Conservation (phyloP, 2,329 filamentous ascomycete genomes). For the Mycosphaerelloides madeirae region DNA sequence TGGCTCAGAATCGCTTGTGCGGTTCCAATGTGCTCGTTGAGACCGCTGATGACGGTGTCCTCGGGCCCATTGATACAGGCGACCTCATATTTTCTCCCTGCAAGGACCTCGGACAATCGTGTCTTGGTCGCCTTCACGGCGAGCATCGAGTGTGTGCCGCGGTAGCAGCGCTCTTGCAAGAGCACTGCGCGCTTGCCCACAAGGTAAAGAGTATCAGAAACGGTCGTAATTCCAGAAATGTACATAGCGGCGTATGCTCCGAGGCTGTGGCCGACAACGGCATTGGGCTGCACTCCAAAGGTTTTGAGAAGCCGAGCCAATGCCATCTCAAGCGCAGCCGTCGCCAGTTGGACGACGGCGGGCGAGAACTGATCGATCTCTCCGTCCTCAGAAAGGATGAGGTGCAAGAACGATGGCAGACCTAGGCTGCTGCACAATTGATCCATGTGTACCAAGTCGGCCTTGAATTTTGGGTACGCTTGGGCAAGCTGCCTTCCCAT, state of each 20-base stretch:
- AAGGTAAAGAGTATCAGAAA: conserved; percentile 32
- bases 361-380: conserved; percentile 5
- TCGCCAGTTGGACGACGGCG: conserved; percentile 37
- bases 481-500: conserved; percentile 22
- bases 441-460: conserved; percentile 14
- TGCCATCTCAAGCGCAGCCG: conserved; percentile 40
- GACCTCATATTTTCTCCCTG: conserved; percentile 6
- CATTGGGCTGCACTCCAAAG: conserved; percentile 26
- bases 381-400: not conserved
- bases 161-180: conserved; percentile 24
- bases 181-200: conserved; percentile 34
- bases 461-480: conserved; percentile 2
- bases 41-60: conserved; percentile 23
- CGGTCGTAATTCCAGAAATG: conserved; percentile 34
- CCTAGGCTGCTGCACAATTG: conserved; percentile 22
- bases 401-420: conserved; percentile 28
- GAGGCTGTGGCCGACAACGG: conserved; percentile 32
- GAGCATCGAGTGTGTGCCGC: conserved; percentile 28
- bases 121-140: conserved; percentile 8
- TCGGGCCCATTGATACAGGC: conserved; percentile 27
- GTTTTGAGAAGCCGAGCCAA: conserved; percentile 27
- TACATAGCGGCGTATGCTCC: conserved; percentile 40
- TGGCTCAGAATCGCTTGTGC: conserved; percentile 7
- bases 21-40: not conserved
- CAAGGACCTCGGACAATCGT: not conserved